A percentile compares a stretch with the other conserved stretches of the same genome.
phyloP scores from a whole-genome alignment of 345 rosid species.

The Eutrema heterophyllum region DNA sequence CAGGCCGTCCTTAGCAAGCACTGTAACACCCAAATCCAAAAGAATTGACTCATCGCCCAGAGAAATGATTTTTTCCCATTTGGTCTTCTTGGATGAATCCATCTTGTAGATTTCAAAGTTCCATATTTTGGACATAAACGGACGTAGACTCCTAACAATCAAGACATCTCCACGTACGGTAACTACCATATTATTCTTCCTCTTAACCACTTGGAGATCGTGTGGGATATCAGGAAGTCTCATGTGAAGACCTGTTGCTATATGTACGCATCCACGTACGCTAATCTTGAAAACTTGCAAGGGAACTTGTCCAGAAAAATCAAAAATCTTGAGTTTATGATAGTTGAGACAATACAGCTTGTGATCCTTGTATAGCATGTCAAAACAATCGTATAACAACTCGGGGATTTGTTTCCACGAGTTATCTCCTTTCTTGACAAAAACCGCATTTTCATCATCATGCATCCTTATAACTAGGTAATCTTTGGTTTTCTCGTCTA shows the following conservation, averaged over 20 bases:
- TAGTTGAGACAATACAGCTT: not conserved
- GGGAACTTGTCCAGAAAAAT: not conserved
- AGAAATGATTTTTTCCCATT: not conserved
- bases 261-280: no score
- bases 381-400: not conserved
- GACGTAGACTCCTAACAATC: not conserved
- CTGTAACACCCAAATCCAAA: conserved; percentile 2
- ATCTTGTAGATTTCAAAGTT: not conserved
- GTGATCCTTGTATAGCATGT: not conserved
- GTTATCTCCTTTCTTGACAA: not conserved
- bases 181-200: no score
- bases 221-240: no score
- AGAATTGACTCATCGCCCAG: not conserved
- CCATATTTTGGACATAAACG: not conserved
- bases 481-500: no score
- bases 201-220: no score
- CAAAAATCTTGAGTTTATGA: not conserved
- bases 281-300: no score
- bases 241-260: no score
- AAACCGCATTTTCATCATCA: not conserved
- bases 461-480: no score
- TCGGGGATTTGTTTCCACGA: not conserved
- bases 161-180: not conserved
- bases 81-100: not conserved
- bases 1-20: not conserved